These are phyloP conservation scores for Petunia axillaris DNA, from an alignment of 257 asterid species.

Conservation along the genomic window DNA sequence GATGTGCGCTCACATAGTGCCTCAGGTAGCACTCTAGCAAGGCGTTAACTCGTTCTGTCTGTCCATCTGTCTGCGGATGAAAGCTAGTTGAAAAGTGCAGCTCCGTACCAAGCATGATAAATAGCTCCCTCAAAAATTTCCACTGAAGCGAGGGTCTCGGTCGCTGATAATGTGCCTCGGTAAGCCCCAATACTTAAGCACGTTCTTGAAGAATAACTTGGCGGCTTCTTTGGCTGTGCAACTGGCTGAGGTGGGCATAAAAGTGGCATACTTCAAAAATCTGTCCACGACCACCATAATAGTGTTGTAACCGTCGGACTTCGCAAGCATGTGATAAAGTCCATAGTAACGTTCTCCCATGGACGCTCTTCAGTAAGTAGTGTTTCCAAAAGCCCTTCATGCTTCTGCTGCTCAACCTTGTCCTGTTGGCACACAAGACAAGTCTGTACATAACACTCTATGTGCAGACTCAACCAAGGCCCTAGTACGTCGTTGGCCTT, in stretches of 20 bases:
- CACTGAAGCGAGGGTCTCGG: too few relatives aligned
- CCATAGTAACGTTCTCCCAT: not conserved
- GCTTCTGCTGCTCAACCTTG: too few relatives aligned
- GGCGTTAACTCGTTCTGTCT: too few relatives aligned
- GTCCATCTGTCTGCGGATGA: too few relatives aligned
- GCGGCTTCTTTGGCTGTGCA: not conserved
- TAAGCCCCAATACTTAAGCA: not conserved
- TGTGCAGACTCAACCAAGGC: not conserved
- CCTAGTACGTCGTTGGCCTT: too few relatives aligned
- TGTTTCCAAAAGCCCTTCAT: not conserved
- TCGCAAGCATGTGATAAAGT: not conserved
- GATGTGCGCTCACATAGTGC: too few relatives aligned
- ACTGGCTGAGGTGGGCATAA: not conserved
- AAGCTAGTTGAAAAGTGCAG: too few relatives aligned
- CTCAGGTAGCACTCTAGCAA: too few relatives aligned
- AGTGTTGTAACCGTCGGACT: not conserved
- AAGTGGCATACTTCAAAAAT: not conserved
- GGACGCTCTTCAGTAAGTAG: not conserved
- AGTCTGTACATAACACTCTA: not conserved
- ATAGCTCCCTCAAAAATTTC: too few relatives aligned
- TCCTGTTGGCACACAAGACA: not conserved
- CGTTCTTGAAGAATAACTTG: slow-evolving; percentile 11
- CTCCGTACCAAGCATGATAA: too few relatives aligned
- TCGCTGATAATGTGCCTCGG: too few relatives aligned
- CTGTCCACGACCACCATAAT: not conserved